These are phyloP conservation scores for Trametes elegans DNA, from an alignment of 768 basidiomycete genomes.

Conservation along the genomic window DNA sequence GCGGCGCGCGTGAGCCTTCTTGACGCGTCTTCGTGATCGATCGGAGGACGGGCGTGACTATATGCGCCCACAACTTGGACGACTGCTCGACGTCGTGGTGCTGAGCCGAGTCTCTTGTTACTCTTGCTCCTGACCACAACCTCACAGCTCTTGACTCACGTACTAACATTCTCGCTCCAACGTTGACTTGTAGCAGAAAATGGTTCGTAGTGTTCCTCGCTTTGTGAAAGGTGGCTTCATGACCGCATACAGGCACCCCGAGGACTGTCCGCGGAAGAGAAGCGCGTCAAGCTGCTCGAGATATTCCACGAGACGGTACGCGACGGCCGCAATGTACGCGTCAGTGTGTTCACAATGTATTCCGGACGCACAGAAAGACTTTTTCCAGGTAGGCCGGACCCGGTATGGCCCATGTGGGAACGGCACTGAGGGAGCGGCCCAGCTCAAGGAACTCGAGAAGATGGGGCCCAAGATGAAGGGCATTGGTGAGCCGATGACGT, in stretches of 20 bases:
- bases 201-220: no score
- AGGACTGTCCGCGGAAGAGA: conserved; percentile 88
- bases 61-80: not conserved
- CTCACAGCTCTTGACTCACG: not conserved
- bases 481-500: conserved; percentile 55
- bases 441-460: conserved; percentile 94
- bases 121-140: not conserved
- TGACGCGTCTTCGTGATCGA: not conserved
- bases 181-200: not conserved
- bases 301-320: conserved; percentile 91
- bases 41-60: not conserved
- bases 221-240: no score
- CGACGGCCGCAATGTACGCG: no score
- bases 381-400: conserved; percentile 55
- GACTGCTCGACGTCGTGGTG: not conserved
- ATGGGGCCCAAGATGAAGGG: conserved; percentile 86
- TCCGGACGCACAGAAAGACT: conserved; percentile 79
- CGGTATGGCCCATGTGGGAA: not conserved
- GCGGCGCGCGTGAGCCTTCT: not conserved
- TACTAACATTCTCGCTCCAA: not conserved
- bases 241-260: conserved; percentile 57
- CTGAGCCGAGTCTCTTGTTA: no score
- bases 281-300: conserved; percentile 83
- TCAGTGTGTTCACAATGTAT: no score
- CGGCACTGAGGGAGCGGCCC: not conserved